Evolutionary conservation across 352 stramenopile genomes (phyloP).

Genomic region (Phytophthora idaei): DNA sequence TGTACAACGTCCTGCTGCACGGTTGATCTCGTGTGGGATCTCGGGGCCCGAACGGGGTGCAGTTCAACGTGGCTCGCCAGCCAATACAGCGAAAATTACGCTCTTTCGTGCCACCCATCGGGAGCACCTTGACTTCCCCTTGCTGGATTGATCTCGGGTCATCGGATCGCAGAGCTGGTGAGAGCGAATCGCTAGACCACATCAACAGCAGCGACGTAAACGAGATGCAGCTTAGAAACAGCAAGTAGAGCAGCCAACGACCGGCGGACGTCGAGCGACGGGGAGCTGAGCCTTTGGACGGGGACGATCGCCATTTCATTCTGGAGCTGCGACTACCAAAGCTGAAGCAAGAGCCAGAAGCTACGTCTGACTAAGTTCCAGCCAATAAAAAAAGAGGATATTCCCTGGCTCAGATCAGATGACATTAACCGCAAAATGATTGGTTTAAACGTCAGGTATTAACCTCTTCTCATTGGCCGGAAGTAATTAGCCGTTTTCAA

Average conservation of each 20-base stretch:
- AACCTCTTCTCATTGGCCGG: no score
- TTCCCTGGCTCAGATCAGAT: background rate
- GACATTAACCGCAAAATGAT: background rate
- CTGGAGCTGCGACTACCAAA: conserved; percentile 1
- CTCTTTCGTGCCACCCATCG: conserved; percentile 17
- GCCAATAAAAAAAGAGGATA: background rate
- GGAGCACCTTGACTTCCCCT: conserved; percentile 6
- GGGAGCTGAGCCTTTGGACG: conserved; percentile 7
- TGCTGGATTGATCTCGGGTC: background rate
- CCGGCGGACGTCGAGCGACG: background rate
- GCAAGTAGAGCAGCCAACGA: conserved; percentile 19
- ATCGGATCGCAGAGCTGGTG: background rate
- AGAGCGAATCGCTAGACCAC: conserved; percentile 20
- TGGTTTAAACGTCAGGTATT: background rate
- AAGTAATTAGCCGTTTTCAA: background rate
- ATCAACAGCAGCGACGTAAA: conserved; percentile 19
- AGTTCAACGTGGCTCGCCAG: conserved; percentile 29
- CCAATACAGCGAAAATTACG: conserved; percentile 26
- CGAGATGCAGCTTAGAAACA: conserved; percentile 11
- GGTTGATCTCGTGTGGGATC: conserved; percentile 15
- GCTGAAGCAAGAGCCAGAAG: background rate
- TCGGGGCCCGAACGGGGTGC: conserved; percentile 23
- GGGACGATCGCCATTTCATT: conserved; percentile 24
- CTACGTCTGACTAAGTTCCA: conserved; percentile 1
- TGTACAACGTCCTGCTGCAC: conserved; percentile 21